These are phyloP conservation scores for Xylaria sp. DNA, from an alignment of 2,329 filamentous ascomycete species.

Conservation along the genomic window DNA sequence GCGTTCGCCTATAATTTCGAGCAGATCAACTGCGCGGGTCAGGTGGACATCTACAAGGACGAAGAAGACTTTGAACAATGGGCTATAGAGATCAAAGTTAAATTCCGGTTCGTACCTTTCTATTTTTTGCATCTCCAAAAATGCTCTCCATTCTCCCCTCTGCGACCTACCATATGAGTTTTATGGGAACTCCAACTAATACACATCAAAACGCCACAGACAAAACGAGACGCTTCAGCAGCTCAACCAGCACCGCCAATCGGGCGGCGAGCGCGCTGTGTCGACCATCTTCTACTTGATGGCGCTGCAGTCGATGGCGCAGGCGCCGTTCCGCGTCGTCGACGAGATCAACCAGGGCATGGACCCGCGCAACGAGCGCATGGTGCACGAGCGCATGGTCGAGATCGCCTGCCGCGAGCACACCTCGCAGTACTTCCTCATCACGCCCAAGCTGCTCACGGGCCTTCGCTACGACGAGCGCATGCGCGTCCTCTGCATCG, in stretches of 20 bases:
- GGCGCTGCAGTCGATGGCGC: slow-evolving; percentile 92
- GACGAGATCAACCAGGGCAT: slow-evolving; percentile 99
- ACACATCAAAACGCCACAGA: slow-evolving; percentile 54
- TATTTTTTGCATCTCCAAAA: background rate
- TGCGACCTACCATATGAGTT: background rate
- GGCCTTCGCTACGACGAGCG: slow-evolving; percentile 86
- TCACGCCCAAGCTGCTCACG: slow-evolving; percentile 93
- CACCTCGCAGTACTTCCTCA: slow-evolving; percentile 90
- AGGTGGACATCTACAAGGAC: slow-evolving; percentile 88
- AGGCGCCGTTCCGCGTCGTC: slow-evolving; percentile 95
- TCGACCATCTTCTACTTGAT: slow-evolving; percentile 99
- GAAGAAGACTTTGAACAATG: slow-evolving; percentile 93
- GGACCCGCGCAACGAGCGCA: slow-evolving; percentile 97
- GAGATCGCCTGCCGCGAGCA: slow-evolving; percentile 92
- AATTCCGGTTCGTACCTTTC: slow-evolving; percentile 76
- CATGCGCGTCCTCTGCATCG: slow-evolving; percentile 95
- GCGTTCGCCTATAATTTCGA: slow-evolving; percentile 95
- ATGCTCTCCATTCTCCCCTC: background rate
- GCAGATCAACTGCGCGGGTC: slow-evolving; percentile 92
- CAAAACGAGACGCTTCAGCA: slow-evolving; percentile 85
- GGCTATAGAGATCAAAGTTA: slow-evolving; percentile 93
- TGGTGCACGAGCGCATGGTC: slow-evolving; percentile 98
- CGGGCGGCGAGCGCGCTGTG: slow-evolving; percentile 93
- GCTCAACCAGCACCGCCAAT: slow-evolving; percentile 92
- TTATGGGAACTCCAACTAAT: slow-evolving; percentile 4